Conservation (phyloP, 306 rosid species). For the Glycine soja region DNA sequence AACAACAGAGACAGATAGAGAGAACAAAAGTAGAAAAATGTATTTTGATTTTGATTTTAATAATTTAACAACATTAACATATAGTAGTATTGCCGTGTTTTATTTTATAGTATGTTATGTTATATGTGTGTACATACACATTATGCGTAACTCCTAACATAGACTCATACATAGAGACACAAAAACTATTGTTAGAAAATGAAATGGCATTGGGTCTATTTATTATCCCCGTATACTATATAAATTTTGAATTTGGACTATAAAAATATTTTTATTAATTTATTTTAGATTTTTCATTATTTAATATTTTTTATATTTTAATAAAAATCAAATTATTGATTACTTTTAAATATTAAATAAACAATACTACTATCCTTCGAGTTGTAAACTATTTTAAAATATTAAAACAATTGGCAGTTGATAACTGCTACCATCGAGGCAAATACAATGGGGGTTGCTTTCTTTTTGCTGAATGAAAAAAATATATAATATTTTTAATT, state of each 20-base stretch:
- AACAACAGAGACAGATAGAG: slow-evolving; percentile 34
- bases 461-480: background rate
- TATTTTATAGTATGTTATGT: background rate
- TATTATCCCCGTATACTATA: background rate
- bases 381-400: too few relatives aligned
- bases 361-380: too few relatives aligned
- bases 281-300: background rate
- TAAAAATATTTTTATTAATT: too few relatives aligned
- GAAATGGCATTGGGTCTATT: background rate
- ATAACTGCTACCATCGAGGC: background rate
- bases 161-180: background rate
- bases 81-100: background rate
- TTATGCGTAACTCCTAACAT: background rate
- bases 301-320: background rate
- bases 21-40: slow-evolving; percentile 25
- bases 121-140: background rate
- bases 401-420: background rate
- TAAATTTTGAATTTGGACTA: background rate
- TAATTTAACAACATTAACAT: background rate
- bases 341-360: background rate
- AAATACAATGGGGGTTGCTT: background rate
- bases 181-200: background rate
- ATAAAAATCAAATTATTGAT: background rate
- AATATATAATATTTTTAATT: background rate
- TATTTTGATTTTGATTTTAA: background rate